Conservation (phyloP, 495 filamentous ascomycete genomes). For the Aspergillus sclerotiicarbonarius region DNA sequence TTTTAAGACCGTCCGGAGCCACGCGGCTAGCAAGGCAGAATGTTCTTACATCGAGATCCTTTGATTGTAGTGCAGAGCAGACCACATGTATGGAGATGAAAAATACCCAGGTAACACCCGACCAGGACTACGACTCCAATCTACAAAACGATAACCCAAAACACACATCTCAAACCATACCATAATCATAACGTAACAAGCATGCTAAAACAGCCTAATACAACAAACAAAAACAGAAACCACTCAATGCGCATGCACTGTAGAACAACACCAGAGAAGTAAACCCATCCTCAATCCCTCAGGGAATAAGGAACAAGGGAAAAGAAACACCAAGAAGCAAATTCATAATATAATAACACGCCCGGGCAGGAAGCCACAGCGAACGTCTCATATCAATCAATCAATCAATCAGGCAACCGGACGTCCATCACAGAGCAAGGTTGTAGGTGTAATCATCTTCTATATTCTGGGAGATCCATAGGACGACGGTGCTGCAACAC, state of each 20-base stretch:
- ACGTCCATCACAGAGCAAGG: constrained; percentile 64
- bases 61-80: neutral
- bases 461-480: constrained; percentile 98
- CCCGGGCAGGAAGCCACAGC: neutral
- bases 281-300: neutral
- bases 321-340: neutral
- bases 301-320: neutral
- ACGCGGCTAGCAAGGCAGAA: too few relatives aligned
- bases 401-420: neutral
- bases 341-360: neutral
- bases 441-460: constrained; percentile 99
- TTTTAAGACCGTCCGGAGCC: too few relatives aligned
- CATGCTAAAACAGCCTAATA: neutral
- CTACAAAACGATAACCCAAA: neutral
- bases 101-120: neutral
- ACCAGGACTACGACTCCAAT: neutral
- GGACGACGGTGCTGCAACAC: constrained; percentile 66
- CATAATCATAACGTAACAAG: neutral
- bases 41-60: too few relatives aligned
- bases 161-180: neutral
- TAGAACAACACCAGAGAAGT: neutral
- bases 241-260: neutral
- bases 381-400: neutral
- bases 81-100: neutral
- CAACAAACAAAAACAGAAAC: neutral